These are phyloP conservation scores for Secale cereale DNA, from an alignment of 176 grass and related monocot genomes.

Conservation along the genomic window DNA sequence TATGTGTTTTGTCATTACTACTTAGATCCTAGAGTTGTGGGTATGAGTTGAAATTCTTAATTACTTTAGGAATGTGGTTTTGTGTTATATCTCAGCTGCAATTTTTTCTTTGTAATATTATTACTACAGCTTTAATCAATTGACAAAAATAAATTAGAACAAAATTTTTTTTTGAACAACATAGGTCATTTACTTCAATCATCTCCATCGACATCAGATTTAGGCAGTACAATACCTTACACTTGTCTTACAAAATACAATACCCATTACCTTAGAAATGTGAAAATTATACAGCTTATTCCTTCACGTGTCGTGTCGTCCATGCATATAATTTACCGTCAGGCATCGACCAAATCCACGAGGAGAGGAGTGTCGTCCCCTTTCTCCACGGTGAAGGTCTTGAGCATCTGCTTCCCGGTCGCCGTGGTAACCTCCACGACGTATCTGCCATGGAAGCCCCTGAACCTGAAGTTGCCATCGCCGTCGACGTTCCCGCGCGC, in stretches of 20 bases:
- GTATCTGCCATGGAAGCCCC: slow-evolving; percentile 65
- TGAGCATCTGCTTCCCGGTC: slow-evolving; percentile 20
- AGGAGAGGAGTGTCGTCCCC: slow-evolving; percentile 26
- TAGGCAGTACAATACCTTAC: neutral
- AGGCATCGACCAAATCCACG: neutral
- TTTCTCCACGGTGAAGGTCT: slow-evolving; percentile 51
- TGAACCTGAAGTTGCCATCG: slow-evolving; percentile 49
- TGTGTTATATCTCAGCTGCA: too few relatives aligned
- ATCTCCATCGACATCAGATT: neutral
- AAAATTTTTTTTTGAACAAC: too few relatives aligned
- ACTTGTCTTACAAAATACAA: neutral
- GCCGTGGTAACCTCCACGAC: slow-evolving; percentile 22
- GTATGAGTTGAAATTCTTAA: too few relatives aligned
- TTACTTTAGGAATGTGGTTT: too few relatives aligned
- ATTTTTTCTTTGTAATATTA: too few relatives aligned
- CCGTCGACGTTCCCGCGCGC: slow-evolving; percentile 15
- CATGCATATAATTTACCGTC: neutral
- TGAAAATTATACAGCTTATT: neutral
- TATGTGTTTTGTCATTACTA: too few relatives aligned
- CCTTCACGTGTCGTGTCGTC: neutral
- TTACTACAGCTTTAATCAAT: too few relatives aligned
- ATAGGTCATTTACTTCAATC: neutral
- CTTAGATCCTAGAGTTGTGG: too few relatives aligned
- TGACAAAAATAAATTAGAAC: too few relatives aligned
- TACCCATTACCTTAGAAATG: neutral